phyloP scores from a whole-genome alignment of 768 basidiomycete genomes.

The Tephrocybe sp. region DNA sequence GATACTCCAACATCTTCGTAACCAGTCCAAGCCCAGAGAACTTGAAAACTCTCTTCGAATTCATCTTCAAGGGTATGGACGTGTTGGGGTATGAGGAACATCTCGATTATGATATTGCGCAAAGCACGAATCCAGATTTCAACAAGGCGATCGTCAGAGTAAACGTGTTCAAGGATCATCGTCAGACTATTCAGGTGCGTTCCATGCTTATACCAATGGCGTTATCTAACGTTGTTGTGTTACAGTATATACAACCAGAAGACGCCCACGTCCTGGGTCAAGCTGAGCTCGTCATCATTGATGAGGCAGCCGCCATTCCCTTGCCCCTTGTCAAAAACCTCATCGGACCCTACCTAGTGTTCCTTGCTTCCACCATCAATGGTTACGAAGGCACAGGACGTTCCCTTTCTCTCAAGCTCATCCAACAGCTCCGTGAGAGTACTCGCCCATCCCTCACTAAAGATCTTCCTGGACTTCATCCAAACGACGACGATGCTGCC shows the following conservation, averaged over 20 bases:
- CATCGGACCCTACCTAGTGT: slow-evolving; percentile 94
- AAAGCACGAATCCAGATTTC: slow-evolving; percentile 92
- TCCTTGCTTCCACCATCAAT: slow-evolving; percentile 99
- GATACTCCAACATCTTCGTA: slow-evolving; percentile 97
- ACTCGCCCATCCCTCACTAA: slow-evolving; percentile 77
- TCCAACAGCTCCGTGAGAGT: slow-evolving; percentile 93
- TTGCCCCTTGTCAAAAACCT: slow-evolving; percentile 93
- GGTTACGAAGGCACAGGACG: slow-evolving; percentile 99
- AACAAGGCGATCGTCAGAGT: slow-evolving; percentile 95
- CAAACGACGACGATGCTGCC: slow-evolving; percentile 33
- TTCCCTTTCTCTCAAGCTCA: slow-evolving; percentile 94
- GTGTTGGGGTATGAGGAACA: slow-evolving; percentile 95
- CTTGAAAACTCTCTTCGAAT: slow-evolving; percentile 95
- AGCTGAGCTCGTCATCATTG: slow-evolving; percentile 95
- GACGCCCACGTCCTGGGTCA: slow-evolving; percentile 97
- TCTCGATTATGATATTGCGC: slow-evolving; percentile 93
- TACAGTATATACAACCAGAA: slow-evolving; percentile 95
- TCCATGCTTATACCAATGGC: not conserved
- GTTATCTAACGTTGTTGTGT: not conserved
- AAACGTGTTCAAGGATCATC: slow-evolving; percentile 87
- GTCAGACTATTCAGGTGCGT: slow-evolving; percentile 93
- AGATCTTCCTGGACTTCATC: slow-evolving; percentile 39
- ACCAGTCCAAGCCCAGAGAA: slow-evolving; percentile 98
- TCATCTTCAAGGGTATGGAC: slow-evolving; percentile 96
- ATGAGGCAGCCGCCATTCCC: slow-evolving; percentile 98